phyloP scores from a whole-genome alignment of 78 protist genomes.

The Trichosphaerium sp. region DNA sequence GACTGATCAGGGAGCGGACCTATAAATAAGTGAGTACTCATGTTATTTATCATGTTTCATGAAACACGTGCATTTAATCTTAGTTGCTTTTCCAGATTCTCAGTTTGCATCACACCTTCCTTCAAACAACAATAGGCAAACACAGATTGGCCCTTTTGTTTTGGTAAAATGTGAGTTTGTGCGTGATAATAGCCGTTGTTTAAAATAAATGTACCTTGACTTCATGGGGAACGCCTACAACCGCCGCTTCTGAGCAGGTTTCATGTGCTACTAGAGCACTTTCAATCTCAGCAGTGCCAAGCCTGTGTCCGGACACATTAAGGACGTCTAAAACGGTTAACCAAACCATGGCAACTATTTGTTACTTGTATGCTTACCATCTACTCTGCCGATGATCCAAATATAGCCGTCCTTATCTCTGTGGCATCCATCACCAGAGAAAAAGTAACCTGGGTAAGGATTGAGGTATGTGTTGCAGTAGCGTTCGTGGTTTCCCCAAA shows the following conservation, averaged over 20 bases:
- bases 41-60: neutral
- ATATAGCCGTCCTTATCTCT: constrained; percentile 79
- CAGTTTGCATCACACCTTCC: constrained; percentile 28
- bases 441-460: constrained; percentile 71
- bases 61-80: constrained; percentile 30
- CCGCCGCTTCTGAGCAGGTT: constrained; percentile 75
- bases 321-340: constrained; percentile 27
- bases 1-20: too few species aligned
- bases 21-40: neutral
- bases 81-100: constrained; percentile 29
- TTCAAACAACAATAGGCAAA: constrained; percentile 48
- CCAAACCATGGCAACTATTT: neutral
- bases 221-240: constrained; percentile 77
- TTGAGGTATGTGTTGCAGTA: constrained; percentile 52
- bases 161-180: neutral
- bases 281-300: constrained; percentile 93
- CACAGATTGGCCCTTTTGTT: constrained; percentile 48
- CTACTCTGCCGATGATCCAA: constrained; percentile 88
- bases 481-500: constrained; percentile 62
- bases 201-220: constrained; percentile 85
- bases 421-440: constrained; percentile 81
- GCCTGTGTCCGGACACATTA: constrained; percentile 88
- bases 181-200: neutral
- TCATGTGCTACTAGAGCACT: constrained; percentile 49
- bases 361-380: constrained; percentile 34